phyloP scores from a whole-genome alignment of 106 monocot species.

The Posidonia australis region DNA sequence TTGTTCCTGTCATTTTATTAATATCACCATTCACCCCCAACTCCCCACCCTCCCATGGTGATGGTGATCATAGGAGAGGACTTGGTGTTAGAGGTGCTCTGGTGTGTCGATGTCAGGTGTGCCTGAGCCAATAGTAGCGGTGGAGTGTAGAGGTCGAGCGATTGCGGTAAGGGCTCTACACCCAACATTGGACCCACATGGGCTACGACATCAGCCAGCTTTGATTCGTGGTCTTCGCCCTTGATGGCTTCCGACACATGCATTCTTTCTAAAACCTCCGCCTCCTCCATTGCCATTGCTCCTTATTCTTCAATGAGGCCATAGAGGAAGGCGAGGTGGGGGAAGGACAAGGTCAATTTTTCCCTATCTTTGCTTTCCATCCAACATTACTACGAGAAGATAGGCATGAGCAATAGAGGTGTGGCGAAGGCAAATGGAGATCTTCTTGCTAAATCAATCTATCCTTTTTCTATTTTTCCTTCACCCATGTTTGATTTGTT shows the following conservation, averaged over 20 bases:
- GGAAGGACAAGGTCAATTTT: slow-evolving; percentile 71
- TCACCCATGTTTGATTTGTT: no score
- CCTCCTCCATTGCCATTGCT: slow-evolving; percentile 9
- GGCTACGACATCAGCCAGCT: slow-evolving; percentile 41
- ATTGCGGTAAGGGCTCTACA: slow-evolving; percentile 70
- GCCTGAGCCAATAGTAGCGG: slow-evolving; percentile 57
- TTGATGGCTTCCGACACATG: slow-evolving; percentile 56
- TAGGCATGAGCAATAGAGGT: no score
- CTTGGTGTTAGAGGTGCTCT: slow-evolving; percentile 61
- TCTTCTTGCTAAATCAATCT: no score
- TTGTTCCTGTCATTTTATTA: no score
- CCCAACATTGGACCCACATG: slow-evolving; percentile 44
- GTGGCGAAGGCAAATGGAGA: background rate
- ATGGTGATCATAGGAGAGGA: slow-evolving; percentile 51
- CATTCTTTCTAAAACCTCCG: slow-evolving; percentile 55
- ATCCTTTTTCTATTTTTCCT: no score
- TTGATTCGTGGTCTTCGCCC: no score
- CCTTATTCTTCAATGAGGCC: background rate
- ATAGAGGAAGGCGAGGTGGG: slow-evolving; percentile 25
- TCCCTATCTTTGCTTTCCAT: slow-evolving; percentile 68
- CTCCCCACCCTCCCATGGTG: background rate
- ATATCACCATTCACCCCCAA: no score
- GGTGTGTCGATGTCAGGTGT: slow-evolving; percentile 47
- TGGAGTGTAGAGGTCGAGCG: slow-evolving; percentile 57
- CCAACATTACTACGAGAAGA: slow-evolving; percentile 39